Evolutionary conservation across 2,329 filamentous ascomycete genomes (phyloP).

Genomic region (Aspergillus sp.): DNA sequence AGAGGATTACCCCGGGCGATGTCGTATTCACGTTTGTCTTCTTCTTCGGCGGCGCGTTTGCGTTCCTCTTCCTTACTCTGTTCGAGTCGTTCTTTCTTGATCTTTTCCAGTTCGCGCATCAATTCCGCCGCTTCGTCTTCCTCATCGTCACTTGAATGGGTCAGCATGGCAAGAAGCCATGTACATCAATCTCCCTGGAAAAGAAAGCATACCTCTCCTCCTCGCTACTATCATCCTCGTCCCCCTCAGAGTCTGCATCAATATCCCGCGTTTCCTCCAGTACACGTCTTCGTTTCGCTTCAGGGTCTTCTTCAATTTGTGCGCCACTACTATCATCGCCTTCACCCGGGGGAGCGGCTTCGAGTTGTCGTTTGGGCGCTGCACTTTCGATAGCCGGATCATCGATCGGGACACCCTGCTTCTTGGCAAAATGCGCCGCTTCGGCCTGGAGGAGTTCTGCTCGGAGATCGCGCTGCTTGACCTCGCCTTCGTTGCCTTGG

Average conservation of each 20-base stretch:
- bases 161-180: conserved; percentile 16
- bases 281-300: conserved; percentile 76
- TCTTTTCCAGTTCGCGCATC: conserved; percentile 87
- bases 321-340: conserved; percentile 36
- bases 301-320: conserved; percentile 66
- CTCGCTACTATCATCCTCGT: conserved; percentile 51
- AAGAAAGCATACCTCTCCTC: conserved; percentile 45
- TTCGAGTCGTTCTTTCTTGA: conserved; percentile 76
- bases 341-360: conserved; percentile 36
- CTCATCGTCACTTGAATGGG: conserved; percentile 52
- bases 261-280: conserved; percentile 81
- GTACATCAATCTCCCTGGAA: background rate
- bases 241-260: conserved; percentile 68
- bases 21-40: conserved; percentile 75
- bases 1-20: conserved; percentile 90
- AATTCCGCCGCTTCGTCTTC: conserved; percentile 82
- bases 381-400: conserved; percentile 34
- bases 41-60: conserved; percentile 69
- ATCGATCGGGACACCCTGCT: conserved; percentile 54
- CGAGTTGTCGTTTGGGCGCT: conserved; percentile 57
- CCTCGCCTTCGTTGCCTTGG: conserved; percentile 75
- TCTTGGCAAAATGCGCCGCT: conserved; percentile 77
- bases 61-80: conserved; percentile 75
- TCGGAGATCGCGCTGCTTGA: conserved; percentile 66
- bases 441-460: conserved; percentile 86